Evolutionary conservation across 192 early-diverging fungal genomes (phyloP).

Genomic region (Entomortierella beljakovae): DNA sequence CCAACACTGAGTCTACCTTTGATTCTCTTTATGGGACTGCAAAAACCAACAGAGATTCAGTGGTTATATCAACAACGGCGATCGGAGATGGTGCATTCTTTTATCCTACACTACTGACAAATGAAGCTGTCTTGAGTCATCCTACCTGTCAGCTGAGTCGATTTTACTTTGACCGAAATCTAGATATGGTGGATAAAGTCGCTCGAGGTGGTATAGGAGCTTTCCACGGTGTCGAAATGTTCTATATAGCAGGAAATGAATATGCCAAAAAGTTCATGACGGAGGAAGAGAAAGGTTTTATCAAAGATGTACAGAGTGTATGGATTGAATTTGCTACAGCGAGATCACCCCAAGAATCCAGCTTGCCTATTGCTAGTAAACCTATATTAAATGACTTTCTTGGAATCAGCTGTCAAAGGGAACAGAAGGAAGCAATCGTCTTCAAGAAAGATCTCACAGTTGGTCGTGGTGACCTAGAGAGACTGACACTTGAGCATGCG

Average conservation of each 20-base stretch:
- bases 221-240: constrained; percentile 10
- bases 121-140: constrained; percentile 1
- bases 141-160: constrained; percentile 11
- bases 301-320: constrained; percentile 1
- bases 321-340: constrained; percentile 10
- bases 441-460: constrained; percentile 10
- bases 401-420: neutral
- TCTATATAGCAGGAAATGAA: neutral
- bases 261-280: neutral
- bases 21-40: constrained; percentile 5
- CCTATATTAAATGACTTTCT: neutral
- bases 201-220: neutral
- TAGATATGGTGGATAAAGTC: neutral
- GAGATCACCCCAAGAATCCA: constrained; percentile 1
- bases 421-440: constrained; percentile 2
- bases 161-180: constrained; percentile 3
- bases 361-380: neutral
- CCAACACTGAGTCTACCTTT: neutral
- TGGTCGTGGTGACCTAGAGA: neutral
- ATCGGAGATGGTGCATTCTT: neutral
- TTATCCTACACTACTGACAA: constrained; percentile 1
- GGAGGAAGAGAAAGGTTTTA: neutral
- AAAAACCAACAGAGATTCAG: neutral
- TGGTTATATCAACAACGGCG: neutral
- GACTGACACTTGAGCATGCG: neutral